Percentiles rank a stretch among this genome's conserved stretches.
phyloP scores from a whole-genome alignment of 169 alveolate species.

The Pseudocohnilembus persalinus region DNA sequence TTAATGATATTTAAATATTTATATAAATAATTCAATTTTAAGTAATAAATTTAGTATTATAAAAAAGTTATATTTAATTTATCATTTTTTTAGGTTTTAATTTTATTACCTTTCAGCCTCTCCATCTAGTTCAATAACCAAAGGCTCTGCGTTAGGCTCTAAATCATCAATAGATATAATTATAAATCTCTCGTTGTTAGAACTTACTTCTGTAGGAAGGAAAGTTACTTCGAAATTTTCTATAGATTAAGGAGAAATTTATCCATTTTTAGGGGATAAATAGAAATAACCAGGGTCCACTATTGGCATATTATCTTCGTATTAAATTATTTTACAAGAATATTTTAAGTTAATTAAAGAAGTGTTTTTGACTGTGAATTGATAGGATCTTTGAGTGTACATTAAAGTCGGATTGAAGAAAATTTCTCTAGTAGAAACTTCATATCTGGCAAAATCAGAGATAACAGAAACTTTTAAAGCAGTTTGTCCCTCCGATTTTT shows the following conservation, averaged over 20 bases:
- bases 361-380: slow-evolving; percentile 82
- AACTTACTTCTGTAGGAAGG: slow-evolving; percentile 84
- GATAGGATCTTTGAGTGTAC: slow-evolving; percentile 87
- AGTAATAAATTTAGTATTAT: too few relatives aligned
- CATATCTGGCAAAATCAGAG: slow-evolving; percentile 89
- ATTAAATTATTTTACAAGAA: slow-evolving; percentile 65
- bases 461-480: slow-evolving; percentile 78
- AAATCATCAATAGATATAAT: slow-evolving; percentile 72
- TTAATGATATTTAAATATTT: too few relatives aligned
- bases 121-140: slow-evolving; percentile 82
- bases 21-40: too few relatives aligned
- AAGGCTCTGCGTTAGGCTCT: slow-evolving; percentile 72
- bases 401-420: slow-evolving; percentile 89
- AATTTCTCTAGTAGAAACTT: slow-evolving; percentile 74
- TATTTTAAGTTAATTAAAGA: slow-evolving; percentile 84
- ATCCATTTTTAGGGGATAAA: slow-evolving; percentile 57
- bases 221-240: slow-evolving; percentile 80
- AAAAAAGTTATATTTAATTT: too few relatives aligned
- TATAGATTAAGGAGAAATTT: slow-evolving; percentile 83
- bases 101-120: too few relatives aligned
- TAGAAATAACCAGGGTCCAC: slow-evolving; percentile 56
- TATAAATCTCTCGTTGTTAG: slow-evolving; percentile 75
- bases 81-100: too few relatives aligned
- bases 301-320: slow-evolving; percentile 34
- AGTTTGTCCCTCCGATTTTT: slow-evolving; percentile 75